Evolutionary conservation across 2,329 filamentous ascomycete species (phyloP), one percentile per base, ranked within the genome.

Genomic region (Colletotrichum sp.): DNA sequence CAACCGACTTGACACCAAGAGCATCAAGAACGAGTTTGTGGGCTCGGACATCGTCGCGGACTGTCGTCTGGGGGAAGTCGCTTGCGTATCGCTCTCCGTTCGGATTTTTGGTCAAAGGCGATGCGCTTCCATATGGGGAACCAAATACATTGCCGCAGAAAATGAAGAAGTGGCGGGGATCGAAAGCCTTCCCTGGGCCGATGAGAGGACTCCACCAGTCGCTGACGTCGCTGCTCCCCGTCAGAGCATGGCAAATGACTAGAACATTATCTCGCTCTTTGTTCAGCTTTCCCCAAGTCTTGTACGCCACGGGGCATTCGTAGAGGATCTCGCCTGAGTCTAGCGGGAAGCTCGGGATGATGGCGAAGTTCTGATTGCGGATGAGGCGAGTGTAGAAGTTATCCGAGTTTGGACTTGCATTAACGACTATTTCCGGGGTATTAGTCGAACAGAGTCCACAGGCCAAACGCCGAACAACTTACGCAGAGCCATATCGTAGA

Each of bases 191-290:
- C 2, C 94, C 95, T 69, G 93, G 90, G 0, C 94, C 94, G 3
- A 97, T 89, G 30, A 97, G 87, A 39, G 95, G 95, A 2, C 95
- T 95, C 95, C 95, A 97, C 95, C 95, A 98, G 84, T 97, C 95
- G 79, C 91, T 90, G 26, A 96, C 95, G 85, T 97, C 95, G 71
- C 95, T 94, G 79, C 94, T 96, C 79, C 95, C 95, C 7, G 95
- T 96, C 81, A 98, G 88, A 64, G 95, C 95, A 85, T 97, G 95
- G 83, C 95, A 98, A 79, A 94, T 93, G 30, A 94, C 90, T 92
- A 94, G 93, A 79, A 89, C 92, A 88, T 94, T 94, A 83, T 93
- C 89, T 68, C 88, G 87, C 32, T 87, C 84, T 16, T 89, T 84
- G 26, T 91, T 91, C 77, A 94, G 87, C 77, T 88, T 89, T 77